Evolutionary conservation across 177 flowering plant species (phyloP).

Genomic region (Vitis hybrid): DNA sequence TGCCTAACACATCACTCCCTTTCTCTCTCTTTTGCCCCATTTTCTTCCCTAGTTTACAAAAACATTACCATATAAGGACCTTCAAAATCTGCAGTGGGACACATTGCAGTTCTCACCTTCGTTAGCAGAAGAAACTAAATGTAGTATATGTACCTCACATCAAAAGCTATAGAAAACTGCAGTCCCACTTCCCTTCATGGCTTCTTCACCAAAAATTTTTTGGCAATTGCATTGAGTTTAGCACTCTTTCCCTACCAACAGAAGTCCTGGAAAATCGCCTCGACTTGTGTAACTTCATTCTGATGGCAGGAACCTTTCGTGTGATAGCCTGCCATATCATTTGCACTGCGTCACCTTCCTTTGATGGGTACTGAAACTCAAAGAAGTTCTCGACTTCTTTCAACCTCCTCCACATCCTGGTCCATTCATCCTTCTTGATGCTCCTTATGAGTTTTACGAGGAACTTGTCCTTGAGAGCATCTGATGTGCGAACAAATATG

Average conservation of each 20-base stretch:
- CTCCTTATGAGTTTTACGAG: conserved; percentile 56
- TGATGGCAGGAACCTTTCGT: conserved; percentile 54
- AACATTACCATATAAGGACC: not conserved
- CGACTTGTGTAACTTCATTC: conserved; percentile 48
- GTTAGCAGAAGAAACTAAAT: not conserved
- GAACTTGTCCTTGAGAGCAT: conserved; percentile 63
- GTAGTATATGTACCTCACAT: not conserved
- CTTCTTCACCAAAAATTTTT: conserved; percentile 35
- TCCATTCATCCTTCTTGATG: conserved; percentile 70
- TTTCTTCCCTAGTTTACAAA: not conserved
- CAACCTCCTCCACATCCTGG: conserved; percentile 59
- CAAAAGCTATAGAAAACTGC: not conserved
- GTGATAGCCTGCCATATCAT: conserved; percentile 88
- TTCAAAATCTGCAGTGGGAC: not conserved
- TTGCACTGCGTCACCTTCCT: conserved; percentile 72
- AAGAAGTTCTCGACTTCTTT: conserved; percentile 56
- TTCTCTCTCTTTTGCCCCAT: too few relatives aligned
- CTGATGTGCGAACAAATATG: conserved; percentile 68
- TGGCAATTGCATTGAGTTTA: conserved; percentile 25
- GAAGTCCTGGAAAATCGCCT: conserved; percentile 34
- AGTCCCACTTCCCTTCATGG: not conserved
- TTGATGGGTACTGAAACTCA: conserved; percentile 68
- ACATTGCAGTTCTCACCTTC: not conserved
- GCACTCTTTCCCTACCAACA: conserved; percentile 8
- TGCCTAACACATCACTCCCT: not conserved